Evolutionary conservation across 164 flowering plant genomes (phyloP), one percentile per base, ranked within the genome.

Genomic region (Magnolia changhungtana): DNA sequence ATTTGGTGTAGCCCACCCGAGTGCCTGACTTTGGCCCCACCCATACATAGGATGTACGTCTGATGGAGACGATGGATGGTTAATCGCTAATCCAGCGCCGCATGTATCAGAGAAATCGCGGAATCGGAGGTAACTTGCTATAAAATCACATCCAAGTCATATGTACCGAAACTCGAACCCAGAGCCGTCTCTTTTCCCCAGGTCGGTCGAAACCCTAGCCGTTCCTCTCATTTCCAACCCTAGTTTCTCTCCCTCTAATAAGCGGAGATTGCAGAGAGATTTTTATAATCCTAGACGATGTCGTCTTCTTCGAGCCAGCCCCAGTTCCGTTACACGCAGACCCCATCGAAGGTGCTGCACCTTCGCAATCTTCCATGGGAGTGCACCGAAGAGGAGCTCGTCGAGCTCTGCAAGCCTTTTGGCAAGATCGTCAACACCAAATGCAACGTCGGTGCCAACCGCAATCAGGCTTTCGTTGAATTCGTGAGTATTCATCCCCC

Each of bases 361-460:
- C 90, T 94, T 21, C 90, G 98, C 8, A 94, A 94, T 65, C 88
- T 94, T 7, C 98, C 98, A 16, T 94, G 98, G 98, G 98, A 94
- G 82, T 94, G 98, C 78, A 71, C 85, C 24, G 97, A 92, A 63
- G 98, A 94, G 74, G 97, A 94, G 84, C 94, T 94, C 63, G 77
- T 91, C 67, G 95, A 94, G 80, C 89, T 94, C 71, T 86, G 97
- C 77, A 87, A 84, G 69, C 98, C 95, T 50, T 94, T 94, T 69
- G 98, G 98, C 9, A 91, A 80, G 85, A 89, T 94, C 82, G 95
- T 94, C 76, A 92, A 94, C 82, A 94, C 98, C 82, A 94, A 92
- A 85, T 91, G 92, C 89, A 94, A 92, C 81, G 98, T 94, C 66
- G 98, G 98, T 67, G 96, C 97, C 72, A 94, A 94, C 78, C 92